A percentile compares a stretch with the other conserved stretches of the same genome.
Conservation (phyloP, 192 early-diverging fungal genomes). For the Linnemannia elongata region DNA sequence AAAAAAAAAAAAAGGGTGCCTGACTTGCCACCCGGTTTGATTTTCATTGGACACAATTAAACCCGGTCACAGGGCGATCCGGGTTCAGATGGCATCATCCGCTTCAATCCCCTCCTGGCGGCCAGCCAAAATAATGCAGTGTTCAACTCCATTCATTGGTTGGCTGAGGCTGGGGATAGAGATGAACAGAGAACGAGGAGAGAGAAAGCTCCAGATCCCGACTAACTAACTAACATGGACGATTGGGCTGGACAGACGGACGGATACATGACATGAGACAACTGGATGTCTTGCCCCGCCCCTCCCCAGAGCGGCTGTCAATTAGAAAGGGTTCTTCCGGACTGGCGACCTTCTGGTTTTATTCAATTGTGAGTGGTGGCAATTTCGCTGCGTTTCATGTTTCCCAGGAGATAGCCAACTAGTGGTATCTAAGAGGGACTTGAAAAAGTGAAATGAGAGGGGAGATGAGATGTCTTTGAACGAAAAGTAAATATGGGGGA, state of each 20-base stretch:
- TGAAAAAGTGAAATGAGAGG: background rate
- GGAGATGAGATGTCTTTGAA: background rate
- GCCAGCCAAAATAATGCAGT: background rate
- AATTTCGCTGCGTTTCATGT: background rate
- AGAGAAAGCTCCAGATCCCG: background rate
- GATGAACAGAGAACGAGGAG: too few species aligned
- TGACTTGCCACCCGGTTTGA: background rate
- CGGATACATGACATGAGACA: background rate
- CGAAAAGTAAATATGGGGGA: background rate
- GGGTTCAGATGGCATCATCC: conserved; percentile 10
- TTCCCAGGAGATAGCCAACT: background rate
- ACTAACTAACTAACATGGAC: background rate
- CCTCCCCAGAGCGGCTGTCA: background rate
- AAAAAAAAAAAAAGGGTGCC: background rate
- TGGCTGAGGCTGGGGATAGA: background rate
- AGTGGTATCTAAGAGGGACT: too few species aligned
- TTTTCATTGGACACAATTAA: background rate
- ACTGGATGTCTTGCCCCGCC: background rate
- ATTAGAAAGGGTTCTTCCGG: conserved; percentile 5
- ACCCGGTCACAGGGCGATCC: background rate
- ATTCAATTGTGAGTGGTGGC: background rate
- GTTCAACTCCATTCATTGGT: background rate
- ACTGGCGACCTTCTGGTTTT: background rate
- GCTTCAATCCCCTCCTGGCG: background rate
- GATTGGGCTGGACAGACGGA: background rate